Conservation (phyloP, 2,329 filamentous ascomycete genomes). For the Ophiostoma himal-ulmi region DNA sequence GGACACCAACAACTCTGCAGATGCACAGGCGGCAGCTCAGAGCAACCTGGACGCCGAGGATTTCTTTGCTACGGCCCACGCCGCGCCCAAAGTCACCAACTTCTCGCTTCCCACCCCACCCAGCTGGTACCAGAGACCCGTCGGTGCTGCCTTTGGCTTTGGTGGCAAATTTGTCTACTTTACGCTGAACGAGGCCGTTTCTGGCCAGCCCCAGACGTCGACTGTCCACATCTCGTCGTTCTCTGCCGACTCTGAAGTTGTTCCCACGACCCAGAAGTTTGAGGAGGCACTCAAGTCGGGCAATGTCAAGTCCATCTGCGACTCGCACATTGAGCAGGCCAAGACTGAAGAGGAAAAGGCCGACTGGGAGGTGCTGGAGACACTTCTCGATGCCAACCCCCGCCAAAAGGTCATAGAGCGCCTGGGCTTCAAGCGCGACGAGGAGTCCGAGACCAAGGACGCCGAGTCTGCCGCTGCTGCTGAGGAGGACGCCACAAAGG, state of each 20-base stretch:
- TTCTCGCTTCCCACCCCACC: slow-evolving; percentile 84
- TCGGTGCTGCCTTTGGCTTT: slow-evolving; percentile 87
- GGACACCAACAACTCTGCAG: slow-evolving; percentile 74
- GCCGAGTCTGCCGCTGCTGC: slow-evolving; percentile 25
- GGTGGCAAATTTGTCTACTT: slow-evolving; percentile 86
- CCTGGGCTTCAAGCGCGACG: slow-evolving; percentile 70
- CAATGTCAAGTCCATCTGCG: slow-evolving; percentile 72
- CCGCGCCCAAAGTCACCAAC: slow-evolving; percentile 80
- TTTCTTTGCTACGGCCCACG: slow-evolving; percentile 92
- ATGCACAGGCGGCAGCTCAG: slow-evolving; percentile 58
- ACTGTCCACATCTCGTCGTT: slow-evolving; percentile 83
- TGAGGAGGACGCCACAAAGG: slow-evolving; percentile 30
- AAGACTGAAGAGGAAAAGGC: slow-evolving; percentile 86
- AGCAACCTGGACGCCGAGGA: slow-evolving; percentile 80
- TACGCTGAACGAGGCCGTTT: slow-evolving; percentile 50
- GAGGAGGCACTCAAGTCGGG: slow-evolving; percentile 74
- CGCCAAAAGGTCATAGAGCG: slow-evolving; percentile 80
- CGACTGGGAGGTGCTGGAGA: slow-evolving; percentile 93
- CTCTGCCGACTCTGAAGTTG: slow-evolving; percentile 77
- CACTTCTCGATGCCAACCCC: slow-evolving; percentile 77
- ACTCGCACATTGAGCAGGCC: slow-evolving; percentile 67
- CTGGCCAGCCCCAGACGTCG: slow-evolving; percentile 62
- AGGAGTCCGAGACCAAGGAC: slow-evolving; percentile 33
- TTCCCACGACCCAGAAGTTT: slow-evolving; percentile 78
- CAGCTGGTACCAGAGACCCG: slow-evolving; percentile 81